Evolutionary conservation across 192 early-diverging fungal species (phyloP), one percentile per base, ranked within the genome.

Genomic region (Rhizophagus sp.): DNA sequence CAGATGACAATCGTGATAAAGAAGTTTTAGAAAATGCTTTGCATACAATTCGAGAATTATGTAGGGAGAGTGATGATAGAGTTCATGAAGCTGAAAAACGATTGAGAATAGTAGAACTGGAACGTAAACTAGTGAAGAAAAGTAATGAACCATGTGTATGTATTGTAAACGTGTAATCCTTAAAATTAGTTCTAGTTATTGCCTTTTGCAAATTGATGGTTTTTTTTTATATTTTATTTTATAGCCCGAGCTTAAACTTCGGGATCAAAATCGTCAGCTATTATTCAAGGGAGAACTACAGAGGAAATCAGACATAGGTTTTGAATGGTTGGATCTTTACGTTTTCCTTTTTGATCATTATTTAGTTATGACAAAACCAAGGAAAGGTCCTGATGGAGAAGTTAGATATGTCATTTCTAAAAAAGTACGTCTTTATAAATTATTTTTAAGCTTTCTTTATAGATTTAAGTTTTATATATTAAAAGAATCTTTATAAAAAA

Each of bases 291-390:
- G 78, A 34, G 78, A 79, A 79, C 41, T 79, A 41, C 63, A 79
- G 24, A 71, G 25, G 24, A 79, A 44, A 24, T 1, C 65, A 0
- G 73, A 75, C 13, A 30, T 24, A 12, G 36, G 50, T 41, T 24
- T 79, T 10, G 68, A 79, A 62, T 69, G 50, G 68, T 13, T 62
- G 5, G 92, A 92, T 47, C 81, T 97, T 36, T 85, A 89, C 62
- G 89, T 97, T 27, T 93, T 94, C 81, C 81, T 98, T 49, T 92
- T 99, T 63, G 97, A 99, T 83, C 93, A 98, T 85, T 90, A 92
- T 81, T 80, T 96, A 25, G 83, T 96, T 22, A 87, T 95, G 80
- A 91, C 92, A 78, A 94, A 92, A 79, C 84, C 84, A 81, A 95
- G 91, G 81, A 85, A 87, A 24, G 88, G 88, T 64, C 79, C 88